These are phyloP conservation scores for Hyaloscypha variabilis DNA, from an alignment of 495 filamentous ascomycete genomes.

Conservation along the genomic window DNA sequence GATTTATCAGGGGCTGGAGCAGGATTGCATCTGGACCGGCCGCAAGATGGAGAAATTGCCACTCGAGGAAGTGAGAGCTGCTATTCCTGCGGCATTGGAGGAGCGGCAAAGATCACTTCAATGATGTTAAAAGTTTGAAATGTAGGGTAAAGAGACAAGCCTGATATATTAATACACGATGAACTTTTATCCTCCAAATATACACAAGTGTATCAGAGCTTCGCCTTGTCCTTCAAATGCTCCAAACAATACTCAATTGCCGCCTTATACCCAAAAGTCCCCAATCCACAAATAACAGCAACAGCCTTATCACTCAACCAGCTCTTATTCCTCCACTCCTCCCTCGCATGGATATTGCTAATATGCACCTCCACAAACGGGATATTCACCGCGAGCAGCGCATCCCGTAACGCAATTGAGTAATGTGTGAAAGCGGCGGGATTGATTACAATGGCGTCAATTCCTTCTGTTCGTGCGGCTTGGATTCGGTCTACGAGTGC, in stretches of 20 bases:
- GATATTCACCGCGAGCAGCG: constrained; percentile 61
- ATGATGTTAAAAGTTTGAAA: too few relatives aligned
- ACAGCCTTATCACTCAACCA: constrained; percentile 73
- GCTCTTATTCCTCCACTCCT: constrained; percentile 63
- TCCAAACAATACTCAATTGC: constrained; percentile 64
- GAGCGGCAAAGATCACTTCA: not conserved
- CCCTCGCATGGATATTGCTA: constrained; percentile 67
- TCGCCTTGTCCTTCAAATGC: constrained; percentile 44
- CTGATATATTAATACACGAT: too few relatives aligned
- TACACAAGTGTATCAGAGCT: constrained; percentile 5
- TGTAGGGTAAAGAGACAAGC: too few relatives aligned
- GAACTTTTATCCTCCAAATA: too few relatives aligned
- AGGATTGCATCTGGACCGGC: constrained; percentile 66
- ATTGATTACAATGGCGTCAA: constrained; percentile 70
- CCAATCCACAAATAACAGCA: constrained; percentile 68
- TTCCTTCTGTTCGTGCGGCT: constrained; percentile 44
- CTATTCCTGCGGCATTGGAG: constrained; percentile 5
- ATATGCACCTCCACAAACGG: constrained; percentile 76
- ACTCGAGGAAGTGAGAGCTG: not conserved
- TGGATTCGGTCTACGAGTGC: constrained; percentile 65
- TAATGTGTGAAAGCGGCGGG: constrained; percentile 71
- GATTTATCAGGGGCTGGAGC: constrained; percentile 73
- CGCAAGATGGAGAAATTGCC: constrained; percentile 46
- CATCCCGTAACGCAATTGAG: constrained; percentile 68
- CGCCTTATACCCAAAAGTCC: constrained; percentile 68